Evolutionary conservation across 169 alveolate genomes (phyloP).

Genomic region (Plasmodium vivax): DNA sequence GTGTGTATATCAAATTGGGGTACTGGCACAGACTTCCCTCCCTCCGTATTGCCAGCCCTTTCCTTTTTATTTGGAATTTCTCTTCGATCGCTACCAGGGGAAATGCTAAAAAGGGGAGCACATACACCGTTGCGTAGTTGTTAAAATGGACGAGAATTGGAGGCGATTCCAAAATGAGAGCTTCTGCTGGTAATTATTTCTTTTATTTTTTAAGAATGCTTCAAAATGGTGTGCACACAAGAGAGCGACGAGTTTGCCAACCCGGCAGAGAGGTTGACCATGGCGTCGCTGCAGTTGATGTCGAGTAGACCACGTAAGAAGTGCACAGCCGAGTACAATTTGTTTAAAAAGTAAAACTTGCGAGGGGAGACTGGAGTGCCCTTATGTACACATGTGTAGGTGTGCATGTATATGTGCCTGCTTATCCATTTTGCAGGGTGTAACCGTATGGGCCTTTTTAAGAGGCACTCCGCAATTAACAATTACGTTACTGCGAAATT

Average conservation of each 20-base stretch:
- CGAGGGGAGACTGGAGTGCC: not conserved
- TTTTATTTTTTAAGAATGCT: not conserved
- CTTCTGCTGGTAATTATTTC: not conserved
- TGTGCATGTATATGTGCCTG: not conserved
- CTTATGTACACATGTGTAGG: not conserved
- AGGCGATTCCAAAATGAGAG: not conserved
- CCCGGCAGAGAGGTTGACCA: not conserved
- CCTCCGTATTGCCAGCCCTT: not conserved
- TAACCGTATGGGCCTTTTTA: not conserved
- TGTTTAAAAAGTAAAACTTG: not conserved
- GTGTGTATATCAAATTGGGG: not conserved
- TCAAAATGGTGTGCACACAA: not conserved
- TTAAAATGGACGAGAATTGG: not conserved
- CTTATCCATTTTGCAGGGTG: not conserved
- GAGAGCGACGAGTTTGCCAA: not conserved
- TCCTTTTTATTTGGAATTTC: not conserved
- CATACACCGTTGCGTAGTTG: not conserved
- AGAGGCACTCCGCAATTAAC: not conserved
- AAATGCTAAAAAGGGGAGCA: not conserved
- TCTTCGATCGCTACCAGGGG: not conserved
- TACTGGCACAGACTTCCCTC: not conserved
- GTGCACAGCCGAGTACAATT: not conserved
- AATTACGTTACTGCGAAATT: not conserved
- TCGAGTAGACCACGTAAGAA: not conserved
- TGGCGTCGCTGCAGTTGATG: not conserved